Conservation (phyloP, 192 early-diverging fungal genomes). For the Glomus cerebriforme region DNA sequence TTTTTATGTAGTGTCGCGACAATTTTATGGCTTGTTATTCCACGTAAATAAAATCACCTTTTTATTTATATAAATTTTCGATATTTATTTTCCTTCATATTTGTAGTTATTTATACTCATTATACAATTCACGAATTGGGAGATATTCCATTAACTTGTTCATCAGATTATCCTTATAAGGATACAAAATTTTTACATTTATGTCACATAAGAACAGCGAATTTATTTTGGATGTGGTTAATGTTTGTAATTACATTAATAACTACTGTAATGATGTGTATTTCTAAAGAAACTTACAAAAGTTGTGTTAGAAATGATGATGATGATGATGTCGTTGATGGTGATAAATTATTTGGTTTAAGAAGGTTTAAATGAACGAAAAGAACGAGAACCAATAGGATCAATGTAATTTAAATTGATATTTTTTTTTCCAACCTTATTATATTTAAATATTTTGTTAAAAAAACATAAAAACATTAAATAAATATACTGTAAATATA, state of each 20-base stretch:
- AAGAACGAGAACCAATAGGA: too few species aligned
- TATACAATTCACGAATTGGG: neutral
- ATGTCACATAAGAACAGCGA: neutral
- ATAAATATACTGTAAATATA: too few species aligned
- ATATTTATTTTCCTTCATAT: neutral
- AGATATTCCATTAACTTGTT: neutral
- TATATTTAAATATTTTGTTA: too few species aligned
- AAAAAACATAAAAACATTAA: too few species aligned
- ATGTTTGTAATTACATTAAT: neutral
- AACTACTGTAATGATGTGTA: neutral
- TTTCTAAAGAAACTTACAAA: neutral
- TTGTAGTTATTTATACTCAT: neutral
- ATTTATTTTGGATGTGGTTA: conserved; percentile 17
- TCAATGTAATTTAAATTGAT: too few species aligned
- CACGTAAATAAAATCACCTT: neutral
- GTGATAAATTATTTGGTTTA: too few species aligned
- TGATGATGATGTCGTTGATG: neutral
- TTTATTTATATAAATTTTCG: too few species aligned
- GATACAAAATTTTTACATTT: neutral
- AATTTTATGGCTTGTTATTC: neutral
- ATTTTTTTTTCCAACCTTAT: too few species aligned
- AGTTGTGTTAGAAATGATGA: neutral
- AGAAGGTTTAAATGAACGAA: too few species aligned
- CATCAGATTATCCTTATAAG: neutral
- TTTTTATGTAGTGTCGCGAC: neutral